Conservation (phyloP, 177 flowering plant genomes). For the Tripterygium wilfordii region DNA sequence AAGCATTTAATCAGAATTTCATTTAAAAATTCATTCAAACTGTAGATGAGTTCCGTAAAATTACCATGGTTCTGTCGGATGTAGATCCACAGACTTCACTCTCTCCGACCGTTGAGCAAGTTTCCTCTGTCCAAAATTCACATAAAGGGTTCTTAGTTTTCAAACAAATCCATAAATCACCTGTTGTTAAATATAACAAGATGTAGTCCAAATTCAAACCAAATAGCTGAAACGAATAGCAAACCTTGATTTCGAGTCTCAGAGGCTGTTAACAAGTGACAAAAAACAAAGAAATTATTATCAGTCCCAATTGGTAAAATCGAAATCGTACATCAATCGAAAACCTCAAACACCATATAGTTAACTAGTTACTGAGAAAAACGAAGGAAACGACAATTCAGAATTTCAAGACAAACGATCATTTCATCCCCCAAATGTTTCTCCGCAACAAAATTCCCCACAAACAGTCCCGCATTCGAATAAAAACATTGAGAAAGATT, state of each 20-base stretch:
- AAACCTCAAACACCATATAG: neutral
- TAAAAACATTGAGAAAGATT: too few relatives aligned
- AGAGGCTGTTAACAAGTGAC: slow-evolving; percentile 49
- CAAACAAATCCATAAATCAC: neutral
- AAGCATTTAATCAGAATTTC: too few relatives aligned
- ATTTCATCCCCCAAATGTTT: too few relatives aligned
- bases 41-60: too few relatives aligned
- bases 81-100: slow-evolving; percentile 93
- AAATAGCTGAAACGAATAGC: neutral
- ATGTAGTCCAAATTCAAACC: neutral
- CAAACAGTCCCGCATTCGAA: too few relatives aligned
- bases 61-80: slow-evolving; percentile 99
- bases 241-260: slow-evolving; percentile 73
- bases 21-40: too few relatives aligned
- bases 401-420: neutral
- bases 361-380: too few relatives aligned
- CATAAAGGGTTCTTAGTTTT: too few relatives aligned
- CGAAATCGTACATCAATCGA: slow-evolving; percentile 18
- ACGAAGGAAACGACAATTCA: too few relatives aligned
- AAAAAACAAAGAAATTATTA: slow-evolving; percentile 8
- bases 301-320: slow-evolving; percentile 2
- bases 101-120: slow-evolving; percentile 90
- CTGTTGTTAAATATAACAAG: neutral
- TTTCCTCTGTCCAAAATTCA: slow-evolving; percentile 62
- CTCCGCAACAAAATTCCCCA: too few relatives aligned